Base-by-base conservation (phyloP, 78 protist species). In the Dictyostelium firmibasis region DNA sequence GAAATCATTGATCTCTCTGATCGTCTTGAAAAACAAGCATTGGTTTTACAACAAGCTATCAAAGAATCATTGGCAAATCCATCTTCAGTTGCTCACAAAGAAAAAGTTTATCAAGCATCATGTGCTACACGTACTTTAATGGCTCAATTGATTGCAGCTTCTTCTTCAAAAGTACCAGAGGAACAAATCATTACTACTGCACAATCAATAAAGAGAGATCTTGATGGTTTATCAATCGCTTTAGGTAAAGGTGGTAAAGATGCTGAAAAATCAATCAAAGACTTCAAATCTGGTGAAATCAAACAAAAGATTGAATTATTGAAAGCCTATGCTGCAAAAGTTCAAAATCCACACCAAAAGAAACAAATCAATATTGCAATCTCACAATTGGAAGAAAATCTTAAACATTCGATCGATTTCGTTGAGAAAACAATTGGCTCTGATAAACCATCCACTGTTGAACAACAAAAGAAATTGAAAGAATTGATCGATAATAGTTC, bases 61-160 rank as follows among this genome's bases (percentile, higher is more conserved):
- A 89, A 89, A 47, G 94, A 89, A 53, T 89, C 94, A 10, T 9
- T 89, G 9, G 94, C 94, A 36, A 89, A 89, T 70, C 87, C 94
- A 41, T 69, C 53, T 1, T 69, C 57, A 64, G 83, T 72, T 4
- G 6, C 72, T 23, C 86, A 85, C 33, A 78, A 81, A 38, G 94
- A 78, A 29, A 89, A 89, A 75, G 81, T 89, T 14, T 2, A 6
- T 57, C 83, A 89, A 62, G 86, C 87, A 6, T 14, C 94, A 1
- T 35, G 47, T 33, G 83, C 33, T 7, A 81, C 94, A 14, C 31
- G 94, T 25, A 79, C 74, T 11, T 33, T 89, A 18, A 89, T 89
- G 94, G 94, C 94, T 29, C 86, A 89, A 70, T n/a, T 89, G 8
- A 89, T 89, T 89, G 94, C 94, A 18, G 94, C 94, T 2, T 89